Conservation (phyloP, 2,329 filamentous ascomycete species). For the Neofusicoccum sp. region DNA sequence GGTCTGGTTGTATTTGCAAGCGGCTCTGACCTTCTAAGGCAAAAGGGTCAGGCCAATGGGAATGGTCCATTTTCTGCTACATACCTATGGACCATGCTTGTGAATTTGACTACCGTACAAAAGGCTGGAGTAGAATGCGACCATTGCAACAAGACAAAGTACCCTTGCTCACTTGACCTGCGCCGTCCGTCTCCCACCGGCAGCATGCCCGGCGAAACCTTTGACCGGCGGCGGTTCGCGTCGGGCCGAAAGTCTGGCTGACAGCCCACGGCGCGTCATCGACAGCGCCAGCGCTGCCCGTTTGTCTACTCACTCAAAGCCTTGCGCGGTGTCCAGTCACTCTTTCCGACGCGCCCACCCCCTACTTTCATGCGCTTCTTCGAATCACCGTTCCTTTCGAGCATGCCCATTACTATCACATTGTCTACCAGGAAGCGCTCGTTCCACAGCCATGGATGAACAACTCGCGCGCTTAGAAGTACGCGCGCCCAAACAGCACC, state of each 20-base stretch:
- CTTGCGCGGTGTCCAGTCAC: not conserved
- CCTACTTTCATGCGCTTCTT: not conserved
- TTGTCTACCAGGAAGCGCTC: not conserved
- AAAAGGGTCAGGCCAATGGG: not conserved
- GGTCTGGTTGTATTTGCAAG: not conserved
- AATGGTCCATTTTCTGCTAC: not conserved
- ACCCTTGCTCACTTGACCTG: too few relatives aligned
- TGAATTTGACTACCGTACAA: too few relatives aligned
- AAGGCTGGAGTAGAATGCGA: too few relatives aligned
- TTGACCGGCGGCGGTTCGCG: not conserved
- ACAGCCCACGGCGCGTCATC: constrained; percentile 3
- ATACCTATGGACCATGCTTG: too few relatives aligned
- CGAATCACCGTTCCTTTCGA: not conserved
- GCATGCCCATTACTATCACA: not conserved
- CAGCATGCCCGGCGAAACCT: not conserved
- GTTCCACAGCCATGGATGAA: constrained; percentile 16
- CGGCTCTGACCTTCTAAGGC: not conserved
- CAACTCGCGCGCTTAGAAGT: not conserved
- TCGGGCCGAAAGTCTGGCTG: constrained; percentile 3
- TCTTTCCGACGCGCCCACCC: not conserved
- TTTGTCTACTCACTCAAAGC: not conserved
- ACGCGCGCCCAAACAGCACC: not conserved
- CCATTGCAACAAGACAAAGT: too few relatives aligned
- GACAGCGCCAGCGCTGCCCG: not conserved
- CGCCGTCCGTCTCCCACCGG: too few relatives aligned